phyloP scores from a whole-genome alignment of 106 monocot genomes.

The Dendrobium officinale region DNA sequence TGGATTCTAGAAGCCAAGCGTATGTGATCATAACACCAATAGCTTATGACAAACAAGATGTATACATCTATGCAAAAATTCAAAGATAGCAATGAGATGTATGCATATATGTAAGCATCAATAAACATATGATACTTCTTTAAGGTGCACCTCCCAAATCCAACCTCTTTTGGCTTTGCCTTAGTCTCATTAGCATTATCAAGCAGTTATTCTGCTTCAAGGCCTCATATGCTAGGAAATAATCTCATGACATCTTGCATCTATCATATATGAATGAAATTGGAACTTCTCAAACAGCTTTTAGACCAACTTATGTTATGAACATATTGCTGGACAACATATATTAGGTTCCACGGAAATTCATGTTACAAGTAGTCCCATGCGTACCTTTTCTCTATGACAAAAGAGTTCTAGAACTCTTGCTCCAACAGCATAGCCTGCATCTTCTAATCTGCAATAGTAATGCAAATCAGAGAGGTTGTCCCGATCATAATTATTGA shows the following conservation, averaged over 20 bases:
- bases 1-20: not conserved
- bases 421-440: constrained; percentile 94
- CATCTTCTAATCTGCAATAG: constrained; percentile 77
- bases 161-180: not conserved
- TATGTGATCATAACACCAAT: not conserved
- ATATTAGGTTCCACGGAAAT: not conserved
- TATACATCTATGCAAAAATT: not conserved
- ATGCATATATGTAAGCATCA: not conserved
- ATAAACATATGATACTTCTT: not conserved
- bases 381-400: constrained; percentile 77
- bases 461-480: not conserved
- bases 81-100: not conserved
- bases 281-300: not conserved
- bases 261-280: not conserved
- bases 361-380: not conserved
- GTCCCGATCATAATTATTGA: not conserved
- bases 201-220: not conserved
- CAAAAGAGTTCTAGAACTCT: constrained; percentile 97
- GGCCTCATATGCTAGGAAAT: not conserved
- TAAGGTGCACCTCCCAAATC: not conserved
- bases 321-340: not conserved
- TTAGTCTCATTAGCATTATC: not conserved
- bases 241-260: not conserved
- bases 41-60: not conserved
- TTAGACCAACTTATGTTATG: not conserved